Conservation (phyloP, 2,329 filamentous ascomycete genomes). For the Periglandula ipomoeae region DNA sequence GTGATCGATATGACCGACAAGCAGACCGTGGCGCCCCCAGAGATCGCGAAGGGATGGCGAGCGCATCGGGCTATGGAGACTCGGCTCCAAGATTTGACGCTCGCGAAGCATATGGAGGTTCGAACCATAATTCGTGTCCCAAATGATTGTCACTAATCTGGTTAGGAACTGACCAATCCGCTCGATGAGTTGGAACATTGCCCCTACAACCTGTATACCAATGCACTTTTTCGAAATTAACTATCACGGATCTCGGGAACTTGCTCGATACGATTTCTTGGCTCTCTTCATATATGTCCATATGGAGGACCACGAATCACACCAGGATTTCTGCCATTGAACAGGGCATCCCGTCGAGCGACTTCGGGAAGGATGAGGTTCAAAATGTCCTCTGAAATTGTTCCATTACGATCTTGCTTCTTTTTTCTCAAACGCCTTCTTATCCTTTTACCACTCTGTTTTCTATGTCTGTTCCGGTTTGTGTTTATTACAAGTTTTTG, state of each 20-base stretch:
- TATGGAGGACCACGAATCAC: no score
- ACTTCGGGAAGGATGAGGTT: background rate
- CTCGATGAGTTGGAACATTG: conserved; percentile 5
- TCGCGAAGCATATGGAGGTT: conserved; percentile 36
- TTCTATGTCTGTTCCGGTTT: conserved; percentile 13
- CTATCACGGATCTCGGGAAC: background rate
- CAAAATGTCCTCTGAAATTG: background rate
- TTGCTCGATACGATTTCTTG: background rate
- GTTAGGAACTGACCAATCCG: conserved; percentile 21
- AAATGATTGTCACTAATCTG: conserved; percentile 17
- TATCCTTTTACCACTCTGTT: background rate
- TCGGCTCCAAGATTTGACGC: conserved; percentile 32
- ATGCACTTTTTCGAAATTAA: background rate
- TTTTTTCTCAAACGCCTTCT: background rate
- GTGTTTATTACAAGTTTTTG: no score
- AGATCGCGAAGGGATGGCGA: conserved; percentile 28
- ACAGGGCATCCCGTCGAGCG: background rate
- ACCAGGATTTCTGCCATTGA: no score
- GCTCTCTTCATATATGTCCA: no score
- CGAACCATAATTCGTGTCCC: conserved; percentile 11
- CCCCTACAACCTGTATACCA: background rate
- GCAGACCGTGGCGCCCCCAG: conserved; percentile 31
- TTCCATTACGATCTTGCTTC: background rate
- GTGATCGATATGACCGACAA: conserved; percentile 39
- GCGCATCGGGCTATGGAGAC: conserved; percentile 31